Conservation (phyloP, 352 stramenopile species). For the Blastocystis sp. region DNA sequence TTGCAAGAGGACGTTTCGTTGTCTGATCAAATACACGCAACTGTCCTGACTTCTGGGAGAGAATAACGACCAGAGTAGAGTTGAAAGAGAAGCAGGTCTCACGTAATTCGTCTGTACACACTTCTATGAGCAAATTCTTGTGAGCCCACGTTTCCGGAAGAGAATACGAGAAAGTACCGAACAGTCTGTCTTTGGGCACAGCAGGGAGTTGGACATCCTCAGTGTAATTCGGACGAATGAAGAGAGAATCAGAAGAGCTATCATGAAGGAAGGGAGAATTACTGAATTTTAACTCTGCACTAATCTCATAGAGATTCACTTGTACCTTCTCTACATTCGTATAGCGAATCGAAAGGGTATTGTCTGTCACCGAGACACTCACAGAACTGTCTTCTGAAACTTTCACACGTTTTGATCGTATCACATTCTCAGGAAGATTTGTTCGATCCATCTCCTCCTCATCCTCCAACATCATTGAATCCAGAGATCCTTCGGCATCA, state of each 20-base stretch:
- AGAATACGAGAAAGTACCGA: conserved; percentile 61
- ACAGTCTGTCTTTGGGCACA: neutral
- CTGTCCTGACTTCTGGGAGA: conserved; percentile 65
- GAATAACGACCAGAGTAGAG: conserved; percentile 67
- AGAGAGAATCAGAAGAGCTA: conserved; percentile 67
- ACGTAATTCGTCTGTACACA: conserved; percentile 64
- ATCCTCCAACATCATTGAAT: neutral
- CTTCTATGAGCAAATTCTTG: conserved; percentile 70
- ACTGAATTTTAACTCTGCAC: conserved; percentile 73
- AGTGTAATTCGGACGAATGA: conserved; percentile 68
- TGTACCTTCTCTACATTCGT: conserved; percentile 62
- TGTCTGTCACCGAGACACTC: neutral
- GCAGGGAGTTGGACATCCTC: conserved; percentile 65
- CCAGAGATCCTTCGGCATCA: neutral
- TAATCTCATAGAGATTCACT: conserved; percentile 70
- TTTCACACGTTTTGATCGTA: conserved; percentile 14
- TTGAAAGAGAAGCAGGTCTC: conserved; percentile 70
- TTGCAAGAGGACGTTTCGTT: conserved; percentile 66
- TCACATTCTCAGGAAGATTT: conserved; percentile 38
- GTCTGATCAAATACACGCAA: conserved; percentile 68
- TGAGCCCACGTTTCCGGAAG: conserved; percentile 65
- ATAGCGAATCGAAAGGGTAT: neutral
- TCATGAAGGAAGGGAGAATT: conserved; percentile 69
- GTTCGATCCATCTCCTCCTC: conserved; percentile 1
- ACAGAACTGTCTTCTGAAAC: neutral